phyloP scores from a whole-genome alignment of 1,284 basidiomycete genomes.

The Sporisorium iseilematis-ciliati region DNA sequence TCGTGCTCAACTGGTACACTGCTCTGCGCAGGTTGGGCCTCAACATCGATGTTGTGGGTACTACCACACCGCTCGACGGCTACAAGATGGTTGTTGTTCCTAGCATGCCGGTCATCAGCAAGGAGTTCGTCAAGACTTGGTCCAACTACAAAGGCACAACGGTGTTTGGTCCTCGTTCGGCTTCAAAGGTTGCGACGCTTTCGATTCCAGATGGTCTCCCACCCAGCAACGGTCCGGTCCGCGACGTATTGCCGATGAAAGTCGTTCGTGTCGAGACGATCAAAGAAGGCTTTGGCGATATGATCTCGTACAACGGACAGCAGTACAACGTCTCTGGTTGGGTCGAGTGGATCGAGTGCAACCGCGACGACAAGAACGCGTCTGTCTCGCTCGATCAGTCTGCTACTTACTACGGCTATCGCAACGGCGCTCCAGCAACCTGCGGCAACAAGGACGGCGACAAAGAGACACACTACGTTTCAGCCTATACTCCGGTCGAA shows the following conservation, averaged over 20 bases:
- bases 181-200: constrained; percentile 47
- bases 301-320: constrained; percentile 37
- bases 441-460: constrained; percentile 43
- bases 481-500: constrained; percentile 45
- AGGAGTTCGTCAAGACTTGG: constrained; percentile 39
- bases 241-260: constrained; percentile 47
- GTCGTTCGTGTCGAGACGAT: constrained; percentile 48
- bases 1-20: constrained; percentile 47
- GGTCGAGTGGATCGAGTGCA: constrained; percentile 57
- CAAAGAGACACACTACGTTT: constrained; percentile 49
- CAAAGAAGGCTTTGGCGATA: constrained; percentile 41
- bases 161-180: constrained; percentile 49
- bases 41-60: constrained; percentile 50
- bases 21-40: constrained; percentile 53
- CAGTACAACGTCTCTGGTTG: constrained; percentile 48
- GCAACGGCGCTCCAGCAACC: constrained; percentile 40
- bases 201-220: constrained; percentile 50
- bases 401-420: constrained; percentile 43
- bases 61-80: constrained; percentile 29
- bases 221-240: constrained; percentile 37
- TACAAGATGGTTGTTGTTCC: constrained; percentile 54
- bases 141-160: constrained; percentile 36
- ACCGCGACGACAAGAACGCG: constrained; percentile 38
- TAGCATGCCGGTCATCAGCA: constrained; percentile 45
- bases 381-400: constrained; percentile 25